Evolutionary conservation across 352 stramenopile genomes (phyloP).

Genomic region (Globisporangium recalcitrans): DNA sequence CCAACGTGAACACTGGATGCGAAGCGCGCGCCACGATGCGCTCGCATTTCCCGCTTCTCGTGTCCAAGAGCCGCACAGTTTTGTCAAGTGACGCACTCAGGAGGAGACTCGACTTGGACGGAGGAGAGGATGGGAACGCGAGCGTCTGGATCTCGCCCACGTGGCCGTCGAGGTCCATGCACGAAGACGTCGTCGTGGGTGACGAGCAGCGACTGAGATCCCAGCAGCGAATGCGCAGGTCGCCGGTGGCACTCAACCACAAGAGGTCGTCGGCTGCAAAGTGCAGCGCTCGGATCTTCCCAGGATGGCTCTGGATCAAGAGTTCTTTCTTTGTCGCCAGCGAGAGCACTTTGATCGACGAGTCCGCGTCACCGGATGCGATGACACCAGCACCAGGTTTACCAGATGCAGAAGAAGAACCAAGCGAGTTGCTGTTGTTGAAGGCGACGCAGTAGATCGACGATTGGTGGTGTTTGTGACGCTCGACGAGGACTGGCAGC

Average conservation of each 20-base stretch:
- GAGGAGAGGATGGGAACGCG: conserved; percentile 15
- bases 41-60: conserved; percentile 42
- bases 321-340: conserved; percentile 21
- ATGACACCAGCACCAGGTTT: conserved; percentile 18
- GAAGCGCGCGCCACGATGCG: conserved; percentile 34
- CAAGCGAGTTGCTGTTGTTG: conserved; percentile 19
- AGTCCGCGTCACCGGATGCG: conserved; percentile 51
- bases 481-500: conserved; percentile 45
- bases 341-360: conserved; percentile 53
- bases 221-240: conserved; percentile 50
- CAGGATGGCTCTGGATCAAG: conserved; percentile 31
- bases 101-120: conserved; percentile 9
- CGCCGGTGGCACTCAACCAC: conserved; percentile 35
- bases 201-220: conserved; percentile 27
- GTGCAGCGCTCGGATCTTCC: conserved; percentile 45
- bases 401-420: neutral
- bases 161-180: conserved; percentile 50
- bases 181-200: neutral
- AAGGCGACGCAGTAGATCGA: conserved; percentile 54
- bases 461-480: conserved; percentile 55
- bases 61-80: conserved; percentile 68
- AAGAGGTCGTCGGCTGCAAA: conserved; percentile 34
- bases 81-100: conserved; percentile 50
- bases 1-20: conserved; percentile 36
- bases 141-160: conserved; percentile 60